Conservation (phyloP, 2,329 filamentous ascomycete genomes). For the Didymellaceae sp. region DNA sequence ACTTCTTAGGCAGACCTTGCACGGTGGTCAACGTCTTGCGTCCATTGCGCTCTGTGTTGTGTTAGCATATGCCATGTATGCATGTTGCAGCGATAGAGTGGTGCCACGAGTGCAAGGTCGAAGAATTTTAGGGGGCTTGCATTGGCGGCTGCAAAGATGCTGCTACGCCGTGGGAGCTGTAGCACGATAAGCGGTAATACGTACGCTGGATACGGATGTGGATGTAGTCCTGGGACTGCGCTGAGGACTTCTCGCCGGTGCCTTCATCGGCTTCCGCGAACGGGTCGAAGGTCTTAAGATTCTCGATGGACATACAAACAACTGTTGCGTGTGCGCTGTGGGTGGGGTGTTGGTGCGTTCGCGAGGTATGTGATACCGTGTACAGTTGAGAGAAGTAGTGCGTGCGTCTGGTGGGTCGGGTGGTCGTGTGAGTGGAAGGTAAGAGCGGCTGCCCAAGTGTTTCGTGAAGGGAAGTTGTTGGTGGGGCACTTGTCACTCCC, state of each 20-base stretch:
- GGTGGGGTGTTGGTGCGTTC: conserved; percentile 29
- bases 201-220: conserved; percentile 99
- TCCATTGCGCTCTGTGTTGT: conserved; percentile 91
- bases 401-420: conserved; percentile 15
- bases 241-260: conserved; percentile 89
- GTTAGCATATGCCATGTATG: conserved; percentile 49
- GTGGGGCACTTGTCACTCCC: conserved; percentile 20
- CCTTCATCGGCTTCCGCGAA: conserved; percentile 99
- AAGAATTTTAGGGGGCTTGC: conserved; percentile 16
- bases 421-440: conserved; percentile 19
- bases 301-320: conserved; percentile 54
- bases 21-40: conserved; percentile 99
- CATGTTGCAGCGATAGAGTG: neutral
- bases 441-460: conserved; percentile 19
- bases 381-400: conserved; percentile 6
- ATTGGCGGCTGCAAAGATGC: neutral
- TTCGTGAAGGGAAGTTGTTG: conserved; percentile 21
- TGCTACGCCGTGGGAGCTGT: neutral
- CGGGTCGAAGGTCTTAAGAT: conserved; percentile 70
- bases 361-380: conserved; percentile 10
- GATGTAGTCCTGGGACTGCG: conserved; percentile 89
- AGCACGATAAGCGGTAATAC: conserved; percentile 25
- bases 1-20: conserved; percentile 98
- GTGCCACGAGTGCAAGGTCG: conserved; percentile 1
- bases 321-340: conserved; percentile 33